Evolutionary conservation across 108 stramenopile species (phyloP).

Genomic region (Skeletonema grethae): DNA sequence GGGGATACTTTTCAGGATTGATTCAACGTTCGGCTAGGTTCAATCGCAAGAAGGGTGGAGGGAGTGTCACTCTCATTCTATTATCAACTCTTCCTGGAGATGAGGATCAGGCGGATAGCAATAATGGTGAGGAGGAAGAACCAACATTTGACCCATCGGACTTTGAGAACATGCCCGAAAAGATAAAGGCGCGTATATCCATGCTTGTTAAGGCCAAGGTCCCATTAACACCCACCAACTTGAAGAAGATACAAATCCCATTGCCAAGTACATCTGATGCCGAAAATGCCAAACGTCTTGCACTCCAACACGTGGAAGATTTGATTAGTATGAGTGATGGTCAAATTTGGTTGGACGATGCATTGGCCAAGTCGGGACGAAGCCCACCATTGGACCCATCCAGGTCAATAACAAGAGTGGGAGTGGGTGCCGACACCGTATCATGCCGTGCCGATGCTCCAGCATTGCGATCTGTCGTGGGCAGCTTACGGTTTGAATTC

Average conservation of each 20-base stretch:
- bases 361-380: constrained; percentile 52
- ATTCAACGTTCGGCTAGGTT: constrained; percentile 87
- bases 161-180: constrained; percentile 67
- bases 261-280: constrained; percentile 57
- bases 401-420: constrained; percentile 81
- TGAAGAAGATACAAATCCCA: constrained; percentile 85
- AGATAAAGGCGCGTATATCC: constrained; percentile 65
- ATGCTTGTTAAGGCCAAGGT: constrained; percentile 72
- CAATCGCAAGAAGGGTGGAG: constrained; percentile 74
- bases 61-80: constrained; percentile 78
- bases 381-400: constrained; percentile 83
- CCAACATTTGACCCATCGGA: constrained; percentile 63
- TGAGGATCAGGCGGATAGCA: constrained; percentile 27
- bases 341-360: constrained; percentile 81
- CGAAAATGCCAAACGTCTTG: constrained; percentile 71
- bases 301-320: constrained; percentile 87
- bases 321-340: constrained; percentile 93
- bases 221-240: constrained; percentile 75
- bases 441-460: constrained; percentile 86
- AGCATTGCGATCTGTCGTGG: constrained; percentile 77
- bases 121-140: constrained; percentile 25
- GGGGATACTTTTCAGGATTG: constrained; percentile 83
- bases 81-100: constrained; percentile 61
- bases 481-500: constrained; percentile 78
- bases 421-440: constrained; percentile 85